These are phyloP conservation scores for Phanerochaete sordida DNA, from an alignment of 768 basidiomycete species.

Conservation along the genomic window DNA sequence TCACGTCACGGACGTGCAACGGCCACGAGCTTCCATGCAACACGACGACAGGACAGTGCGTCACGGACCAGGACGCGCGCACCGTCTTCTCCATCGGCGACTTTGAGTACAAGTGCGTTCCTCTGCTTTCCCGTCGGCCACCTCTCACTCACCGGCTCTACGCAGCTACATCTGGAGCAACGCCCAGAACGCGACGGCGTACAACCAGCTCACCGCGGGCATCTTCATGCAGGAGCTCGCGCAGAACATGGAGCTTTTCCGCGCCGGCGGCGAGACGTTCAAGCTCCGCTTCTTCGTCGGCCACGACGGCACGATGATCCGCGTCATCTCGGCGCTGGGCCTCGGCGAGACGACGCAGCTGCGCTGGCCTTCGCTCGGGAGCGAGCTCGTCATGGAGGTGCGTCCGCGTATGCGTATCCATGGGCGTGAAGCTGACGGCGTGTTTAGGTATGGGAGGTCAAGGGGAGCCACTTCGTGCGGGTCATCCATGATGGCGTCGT, in stretches of 20 bases:
- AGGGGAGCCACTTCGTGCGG: slow-evolving; percentile 32
- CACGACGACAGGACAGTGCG: slow-evolving; percentile 32
- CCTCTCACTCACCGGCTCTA: not conserved
- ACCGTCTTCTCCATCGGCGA: slow-evolving; percentile 35
- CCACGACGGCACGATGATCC: slow-evolving; percentile 45
- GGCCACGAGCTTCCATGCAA: slow-evolving; percentile 45
- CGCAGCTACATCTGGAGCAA: slow-evolving; percentile 47
- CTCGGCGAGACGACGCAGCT: slow-evolving; percentile 29
- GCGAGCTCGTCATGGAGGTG: slow-evolving; percentile 45
- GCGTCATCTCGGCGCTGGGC: slow-evolving; percentile 36
- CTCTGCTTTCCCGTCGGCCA: not conserved
- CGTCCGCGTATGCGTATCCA: not conserved
- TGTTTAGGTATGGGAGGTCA: slow-evolving; percentile 36
- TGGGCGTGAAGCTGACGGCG: not conserved
- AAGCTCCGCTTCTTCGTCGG: slow-evolving; percentile 42
- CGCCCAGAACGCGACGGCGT: slow-evolving; percentile 39
- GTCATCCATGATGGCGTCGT: slow-evolving; percentile 43
- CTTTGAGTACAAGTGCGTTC: slow-evolving; percentile 36
- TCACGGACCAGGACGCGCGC: slow-evolving; percentile 35
- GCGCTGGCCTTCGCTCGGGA: slow-evolving; percentile 47
- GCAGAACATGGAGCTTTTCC: slow-evolving; percentile 35
- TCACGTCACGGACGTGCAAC: slow-evolving; percentile 44
- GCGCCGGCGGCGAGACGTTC: slow-evolving; percentile 28
- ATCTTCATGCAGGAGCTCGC: slow-evolving; percentile 44
- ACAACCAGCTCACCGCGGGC: slow-evolving; percentile 41